A percentile compares a stretch with the other conserved stretches of the same genome.
Conservation (phyloP, 2,329 filamentous ascomycete species). For the Cladosporium sp. region DNA sequence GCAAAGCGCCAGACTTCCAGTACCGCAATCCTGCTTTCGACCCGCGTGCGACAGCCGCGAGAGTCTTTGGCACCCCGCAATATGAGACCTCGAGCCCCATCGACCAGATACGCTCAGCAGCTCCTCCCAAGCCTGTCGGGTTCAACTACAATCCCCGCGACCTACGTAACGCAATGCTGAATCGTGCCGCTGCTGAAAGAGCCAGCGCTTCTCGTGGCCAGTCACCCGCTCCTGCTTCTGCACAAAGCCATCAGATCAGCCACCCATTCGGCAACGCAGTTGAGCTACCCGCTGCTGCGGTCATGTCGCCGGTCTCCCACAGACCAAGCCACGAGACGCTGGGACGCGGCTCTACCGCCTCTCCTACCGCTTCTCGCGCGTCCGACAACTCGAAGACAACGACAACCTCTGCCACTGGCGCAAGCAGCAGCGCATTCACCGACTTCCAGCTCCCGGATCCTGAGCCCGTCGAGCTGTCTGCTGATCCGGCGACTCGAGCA, state of each 20-base stretch:
- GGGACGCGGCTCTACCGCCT: constrained; percentile 6
- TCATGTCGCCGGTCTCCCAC: neutral
- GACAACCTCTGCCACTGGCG: neutral
- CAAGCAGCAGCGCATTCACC: neutral
- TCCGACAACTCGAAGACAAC: constrained; percentile 4
- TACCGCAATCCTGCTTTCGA: constrained; percentile 20
- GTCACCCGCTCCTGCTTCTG: constrained; percentile 5
- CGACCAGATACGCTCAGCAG: constrained; percentile 8
- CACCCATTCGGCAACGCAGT: constrained; percentile 4
- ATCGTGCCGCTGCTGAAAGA: constrained; percentile 11
- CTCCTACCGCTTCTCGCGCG: constrained; percentile 6
- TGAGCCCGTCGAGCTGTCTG: constrained; percentile 11
- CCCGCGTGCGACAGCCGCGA: constrained; percentile 3
- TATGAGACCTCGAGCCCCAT: neutral
- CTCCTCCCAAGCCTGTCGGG: constrained; percentile 18
- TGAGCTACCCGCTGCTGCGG: constrained; percentile 6
- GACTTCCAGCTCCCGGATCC: constrained; percentile 17
- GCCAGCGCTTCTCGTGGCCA: constrained; percentile 8
- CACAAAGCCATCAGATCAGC: neutral
- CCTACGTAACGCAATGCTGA: constrained; percentile 21
- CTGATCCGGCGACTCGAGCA: neutral
- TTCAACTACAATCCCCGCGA: constrained; percentile 22
- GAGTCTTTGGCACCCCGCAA: constrained; percentile 15
- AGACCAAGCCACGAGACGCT: constrained; percentile 11
- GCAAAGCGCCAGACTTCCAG: constrained; percentile 13